A percentile compares a stretch with the other conserved stretches of the same genome.
phyloP scores from a whole-genome alignment of 176 grass and related monocot genomes.

The Echinochloa phyllopogon region DNA sequence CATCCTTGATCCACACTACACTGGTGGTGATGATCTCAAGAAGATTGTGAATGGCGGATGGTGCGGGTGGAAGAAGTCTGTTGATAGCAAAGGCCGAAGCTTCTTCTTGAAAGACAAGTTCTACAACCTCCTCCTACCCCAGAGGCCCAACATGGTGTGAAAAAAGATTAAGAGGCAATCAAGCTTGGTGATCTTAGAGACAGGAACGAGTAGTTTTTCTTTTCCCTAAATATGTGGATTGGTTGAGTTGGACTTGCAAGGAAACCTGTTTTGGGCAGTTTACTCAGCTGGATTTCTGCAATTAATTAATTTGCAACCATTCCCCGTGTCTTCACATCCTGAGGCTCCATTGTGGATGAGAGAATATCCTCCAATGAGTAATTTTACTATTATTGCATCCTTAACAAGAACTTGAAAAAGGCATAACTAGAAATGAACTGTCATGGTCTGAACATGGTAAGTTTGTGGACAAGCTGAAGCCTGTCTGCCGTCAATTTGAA shows the following conservation, averaged over 20 bases:
- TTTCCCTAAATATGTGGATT: constrained; percentile 1
- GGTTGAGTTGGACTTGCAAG: neutral
- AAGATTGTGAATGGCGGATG: constrained; percentile 92
- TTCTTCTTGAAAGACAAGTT: constrained; percentile 99
- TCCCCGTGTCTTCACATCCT: neutral
- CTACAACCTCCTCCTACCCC: constrained; percentile 96
- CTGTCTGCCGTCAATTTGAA: neutral
- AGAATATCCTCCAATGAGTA: neutral
- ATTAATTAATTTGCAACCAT: neutral
- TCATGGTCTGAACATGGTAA: neutral
- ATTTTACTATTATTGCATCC: neutral
- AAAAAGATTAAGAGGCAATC: constrained; percentile 26
- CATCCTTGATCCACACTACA: constrained; percentile 97
- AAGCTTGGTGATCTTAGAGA: neutral
- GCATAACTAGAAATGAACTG: neutral
- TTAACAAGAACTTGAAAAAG: neutral
- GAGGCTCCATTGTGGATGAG: neutral
- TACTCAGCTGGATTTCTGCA: neutral
- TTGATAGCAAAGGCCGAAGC: constrained; percentile 83
- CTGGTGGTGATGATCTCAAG: constrained; percentile 78
- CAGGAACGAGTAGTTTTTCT: neutral
- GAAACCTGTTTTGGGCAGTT: neutral
- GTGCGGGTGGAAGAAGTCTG: constrained; percentile 89
- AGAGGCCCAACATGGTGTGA: constrained; percentile 97
- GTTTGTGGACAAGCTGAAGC: neutral